Conservation (phyloP, 2,329 filamentous ascomycete species). For the Sarocladiaceae sp. region DNA sequence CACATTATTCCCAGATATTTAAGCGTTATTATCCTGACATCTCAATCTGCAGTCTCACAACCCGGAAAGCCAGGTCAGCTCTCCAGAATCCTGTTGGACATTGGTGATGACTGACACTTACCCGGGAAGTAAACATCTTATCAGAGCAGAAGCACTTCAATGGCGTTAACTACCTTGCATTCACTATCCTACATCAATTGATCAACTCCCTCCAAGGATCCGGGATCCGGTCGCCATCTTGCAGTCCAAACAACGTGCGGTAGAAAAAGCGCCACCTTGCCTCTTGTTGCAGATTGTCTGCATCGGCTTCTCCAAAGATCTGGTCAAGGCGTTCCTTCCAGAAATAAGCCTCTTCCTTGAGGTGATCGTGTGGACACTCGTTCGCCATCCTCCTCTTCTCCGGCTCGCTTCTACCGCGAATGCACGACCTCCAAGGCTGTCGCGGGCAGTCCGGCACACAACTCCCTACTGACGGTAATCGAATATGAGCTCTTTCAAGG, state of each 20-base stretch:
- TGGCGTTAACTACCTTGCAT: too few relatives aligned
- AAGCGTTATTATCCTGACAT: too few relatives aligned
- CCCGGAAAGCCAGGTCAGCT: too few relatives aligned
- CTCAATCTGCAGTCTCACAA: too few relatives aligned
- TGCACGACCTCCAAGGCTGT: neutral
- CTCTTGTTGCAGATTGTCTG: neutral
- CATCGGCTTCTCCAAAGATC: neutral
- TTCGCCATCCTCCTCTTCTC: neutral
- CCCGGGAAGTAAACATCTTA: too few relatives aligned
- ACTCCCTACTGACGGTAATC: neutral
- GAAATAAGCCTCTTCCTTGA: neutral
- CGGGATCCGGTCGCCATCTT: neutral
- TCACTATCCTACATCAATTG: too few relatives aligned
- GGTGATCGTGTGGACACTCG: neutral
- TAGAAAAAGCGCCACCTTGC: neutral
- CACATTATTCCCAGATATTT: too few relatives aligned
- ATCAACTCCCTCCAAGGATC: too few relatives aligned
- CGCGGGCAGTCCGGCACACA: neutral
- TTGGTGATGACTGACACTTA: too few relatives aligned
- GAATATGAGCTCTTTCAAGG: neutral
- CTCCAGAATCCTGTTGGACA: too few relatives aligned
- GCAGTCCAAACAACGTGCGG: neutral
- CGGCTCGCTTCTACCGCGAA: neutral
- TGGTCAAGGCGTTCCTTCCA: neutral
- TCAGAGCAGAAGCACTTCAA: too few relatives aligned